phyloP scores from a whole-genome alignment of 768 basidiomycete genomes.

The Suillus spraguei region DNA sequence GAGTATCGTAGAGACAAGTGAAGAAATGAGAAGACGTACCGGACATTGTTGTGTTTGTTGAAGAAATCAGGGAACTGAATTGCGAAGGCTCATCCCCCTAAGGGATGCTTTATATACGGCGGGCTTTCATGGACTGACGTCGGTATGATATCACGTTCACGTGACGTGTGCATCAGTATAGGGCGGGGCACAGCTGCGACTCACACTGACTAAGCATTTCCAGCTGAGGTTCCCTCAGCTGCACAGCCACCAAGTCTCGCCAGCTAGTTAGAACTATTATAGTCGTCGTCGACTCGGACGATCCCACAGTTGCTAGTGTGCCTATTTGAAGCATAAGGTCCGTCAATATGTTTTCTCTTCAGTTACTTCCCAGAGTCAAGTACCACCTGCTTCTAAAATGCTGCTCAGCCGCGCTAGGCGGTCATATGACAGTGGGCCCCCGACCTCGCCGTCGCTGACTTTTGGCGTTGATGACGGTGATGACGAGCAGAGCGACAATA shows the following conservation, averaged over 20 bases:
- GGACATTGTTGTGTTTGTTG: not conserved
- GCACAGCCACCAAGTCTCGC: not conserved
- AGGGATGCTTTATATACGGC: not conserved
- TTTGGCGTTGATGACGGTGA: constrained; percentile 14
- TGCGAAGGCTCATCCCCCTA: not conserved
- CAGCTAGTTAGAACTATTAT: not conserved
- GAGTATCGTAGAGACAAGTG: not conserved
- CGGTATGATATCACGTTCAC: constrained; percentile 9
- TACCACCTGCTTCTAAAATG: constrained; percentile 21
- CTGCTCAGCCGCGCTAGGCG: constrained; percentile 23
- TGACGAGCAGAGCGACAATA: constrained; percentile 13
- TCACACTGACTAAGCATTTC: not conserved
- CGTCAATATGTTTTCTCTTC: not conserved
- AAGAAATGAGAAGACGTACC: constrained; percentile 16
- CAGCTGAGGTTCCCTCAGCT: not conserved
- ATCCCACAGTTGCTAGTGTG: constrained; percentile 2
- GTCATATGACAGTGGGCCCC: constrained; percentile 26
- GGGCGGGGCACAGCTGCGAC: no score
- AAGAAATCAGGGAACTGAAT: not conserved
- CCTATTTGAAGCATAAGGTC: constrained; percentile 3
- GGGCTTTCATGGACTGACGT: not conserved
- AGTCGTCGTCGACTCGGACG: not conserved
- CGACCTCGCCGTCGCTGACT: constrained; percentile 14
- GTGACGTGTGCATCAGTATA: constrained; percentile 1
- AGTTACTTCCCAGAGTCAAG: not conserved